Percentiles rank a stretch among this genome's conserved stretches.
Evolutionary conservation across 2,329 filamentous ascomycete species (phyloP).

Genomic region (Trichoderma hamatum): DNA sequence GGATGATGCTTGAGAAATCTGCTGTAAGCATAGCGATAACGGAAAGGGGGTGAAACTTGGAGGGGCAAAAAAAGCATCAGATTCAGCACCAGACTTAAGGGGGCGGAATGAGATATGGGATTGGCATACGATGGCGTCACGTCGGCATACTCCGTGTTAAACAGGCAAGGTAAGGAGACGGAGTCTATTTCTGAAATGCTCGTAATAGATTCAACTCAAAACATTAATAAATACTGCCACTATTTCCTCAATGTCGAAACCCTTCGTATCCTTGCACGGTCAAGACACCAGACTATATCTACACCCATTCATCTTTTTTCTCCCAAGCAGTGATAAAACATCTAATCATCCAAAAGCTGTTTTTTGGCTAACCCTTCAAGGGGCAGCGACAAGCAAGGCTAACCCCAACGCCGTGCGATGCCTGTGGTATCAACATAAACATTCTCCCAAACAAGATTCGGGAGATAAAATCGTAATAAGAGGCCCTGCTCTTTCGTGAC

Average conservation of each 20-base stretch:
- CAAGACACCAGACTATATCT: neutral
- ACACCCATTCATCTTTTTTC: neutral
- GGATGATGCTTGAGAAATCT: neutral
- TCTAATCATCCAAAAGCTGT: slow-evolving; percentile 18
- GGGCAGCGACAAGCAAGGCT: slow-evolving; percentile 21
- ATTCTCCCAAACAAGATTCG: slow-evolving; percentile 4
- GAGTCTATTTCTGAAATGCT: neutral
- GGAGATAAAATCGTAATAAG: slow-evolving; percentile 21
- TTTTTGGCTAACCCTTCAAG: slow-evolving; percentile 4
- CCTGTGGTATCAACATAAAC: slow-evolving; percentile 27
- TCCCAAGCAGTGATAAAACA: neutral
- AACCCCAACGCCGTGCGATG: slow-evolving; percentile 27
- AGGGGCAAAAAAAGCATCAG: neutral
- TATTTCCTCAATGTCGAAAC: neutral
- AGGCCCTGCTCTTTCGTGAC: slow-evolving; percentile 21
- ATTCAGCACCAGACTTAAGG: neutral
- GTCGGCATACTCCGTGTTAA: neutral
- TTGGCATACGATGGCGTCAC: neutral
- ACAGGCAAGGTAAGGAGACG: neutral
- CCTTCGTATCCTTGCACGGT: neutral
- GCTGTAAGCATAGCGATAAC: neutral
- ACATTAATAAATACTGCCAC: neutral
- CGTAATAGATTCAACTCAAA: neutral
- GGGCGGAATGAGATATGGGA: neutral
- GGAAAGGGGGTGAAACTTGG: neutral